Evolutionary conservation across 768 basidiomycete genomes (phyloP), one percentile per base, ranked within the genome.

Genomic region (Termitomyces eurrhizus): DNA sequence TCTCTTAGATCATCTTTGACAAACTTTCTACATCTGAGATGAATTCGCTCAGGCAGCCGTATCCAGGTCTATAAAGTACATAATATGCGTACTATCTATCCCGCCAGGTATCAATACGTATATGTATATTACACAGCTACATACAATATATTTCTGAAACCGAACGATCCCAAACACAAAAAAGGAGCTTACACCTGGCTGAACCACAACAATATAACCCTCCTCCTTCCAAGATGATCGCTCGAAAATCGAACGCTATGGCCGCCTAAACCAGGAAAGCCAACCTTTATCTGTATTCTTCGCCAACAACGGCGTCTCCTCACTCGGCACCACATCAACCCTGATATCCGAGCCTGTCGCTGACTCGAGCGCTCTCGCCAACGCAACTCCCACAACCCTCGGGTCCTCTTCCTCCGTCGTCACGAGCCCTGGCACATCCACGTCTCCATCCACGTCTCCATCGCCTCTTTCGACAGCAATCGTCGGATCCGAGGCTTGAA

Each of bases 311-410:
- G 68, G 68, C 13, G 70, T 67, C 51, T 65, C 62, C 49, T 71
- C 69, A 26, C 52, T 62, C 2, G 60, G 53, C 42, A 39, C 61
- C 14, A 29, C 49, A 8, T 14, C 42, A 16, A 35, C 52, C 49
- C 68, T 65, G n/a, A 70, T 65, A 54, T 70, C 68, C 7, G 60
- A 64, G 26, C 65, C 69, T 7, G 62, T 67, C 4, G 69, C 68
- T 14, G 62, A 64, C 52, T 68, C 66, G 48, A 69, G 58, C 2
- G 69, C 69, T 3, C 64, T 62, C 2, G 64, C 69, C 44, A 69
- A 62, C 7, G 68, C 69, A 26, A 64, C 58, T 32, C 68, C 51
- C 13, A 68, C 61, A 21, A 63, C 62, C 35, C 54, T 59, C 13
- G 67, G 68, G 57, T 71, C 66, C 32, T 69, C 69, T 42, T 68